phyloP scores from a whole-genome alignment of 176 grass and related monocot genomes.

The Zea mays region DNA sequence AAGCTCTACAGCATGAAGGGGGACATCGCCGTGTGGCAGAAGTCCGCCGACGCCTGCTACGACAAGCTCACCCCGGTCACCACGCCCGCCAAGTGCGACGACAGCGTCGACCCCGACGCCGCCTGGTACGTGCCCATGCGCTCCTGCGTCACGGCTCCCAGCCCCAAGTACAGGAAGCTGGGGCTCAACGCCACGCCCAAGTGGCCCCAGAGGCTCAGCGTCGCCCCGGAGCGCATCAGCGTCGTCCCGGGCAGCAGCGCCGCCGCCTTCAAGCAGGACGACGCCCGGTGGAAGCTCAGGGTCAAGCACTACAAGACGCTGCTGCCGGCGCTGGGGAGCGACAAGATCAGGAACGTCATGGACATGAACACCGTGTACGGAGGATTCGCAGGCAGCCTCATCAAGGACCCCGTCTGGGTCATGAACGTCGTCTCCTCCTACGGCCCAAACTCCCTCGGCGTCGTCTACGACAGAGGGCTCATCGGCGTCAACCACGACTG shows the following conservation, averaged over 20 bases:
- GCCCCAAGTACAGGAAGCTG: slow-evolving; percentile 56
- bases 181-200: slow-evolving; percentile 52
- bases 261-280: slow-evolving; percentile 70
- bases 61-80: slow-evolving; percentile 64
- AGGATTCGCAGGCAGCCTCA: slow-evolving; percentile 57
- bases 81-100: slow-evolving; percentile 76
- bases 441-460: slow-evolving; percentile 67
- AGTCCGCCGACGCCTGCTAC: slow-evolving; percentile 69
- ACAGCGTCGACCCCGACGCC: slow-evolving; percentile 79
- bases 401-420: slow-evolving; percentile 88
- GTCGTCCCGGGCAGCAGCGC: slow-evolving; percentile 62
- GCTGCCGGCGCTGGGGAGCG: slow-evolving; percentile 63
- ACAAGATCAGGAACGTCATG: slow-evolving; percentile 86
- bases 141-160: slow-evolving; percentile 65
- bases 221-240: slow-evolving; percentile 64
- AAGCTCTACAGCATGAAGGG: slow-evolving; percentile 78
- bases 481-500: slow-evolving; percentile 90
- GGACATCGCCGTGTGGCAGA: slow-evolving; percentile 96
- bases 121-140: slow-evolving; percentile 93
- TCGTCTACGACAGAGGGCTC: slow-evolving; percentile 85
- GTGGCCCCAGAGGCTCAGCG: slow-evolving; percentile 72
- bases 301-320: slow-evolving; percentile 67
- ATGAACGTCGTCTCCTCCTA: slow-evolving; percentile 97
- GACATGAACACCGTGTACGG: slow-evolving; percentile 92
- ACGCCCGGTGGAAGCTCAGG: slow-evolving; percentile 69